Base-by-base conservation (phyloP, 208 protist genomes). In the Leishmania arabica region DNA sequence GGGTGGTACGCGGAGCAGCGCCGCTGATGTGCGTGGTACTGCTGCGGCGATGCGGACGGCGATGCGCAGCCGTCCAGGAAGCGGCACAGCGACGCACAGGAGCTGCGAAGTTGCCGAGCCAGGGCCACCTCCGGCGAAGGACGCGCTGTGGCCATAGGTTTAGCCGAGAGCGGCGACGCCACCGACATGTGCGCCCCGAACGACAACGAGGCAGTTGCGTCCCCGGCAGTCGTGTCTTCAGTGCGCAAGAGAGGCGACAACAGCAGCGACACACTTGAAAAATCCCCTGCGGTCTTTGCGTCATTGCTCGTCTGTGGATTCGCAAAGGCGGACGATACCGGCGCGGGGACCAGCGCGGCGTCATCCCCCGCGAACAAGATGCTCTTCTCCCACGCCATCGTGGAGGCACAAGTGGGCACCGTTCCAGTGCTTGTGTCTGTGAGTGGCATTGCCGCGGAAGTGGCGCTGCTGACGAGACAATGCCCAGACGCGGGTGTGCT, bases 41-140 rank as follows among this genome's bases (percentile, higher is more conserved):
- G 75, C 40, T 31, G 72, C 31, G 15, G 9, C 7, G 42, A 31
- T 42, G 72, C 13, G 47, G 53, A 65, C 56, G 74, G 37, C 3
- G 40, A 62, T 17, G 56, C 76, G n/a, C 45, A 60, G 31, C 76
- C 24, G 64, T 79, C 76, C 4, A 71, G 45, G 64, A 79, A 71
- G 62, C 76, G 34, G 49, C 34, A 70, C 17, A 79, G 34, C 27
- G 76, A 79, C 5, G 76, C 76, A 45, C 76, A 79, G 11, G 60
- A 56, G 19, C 37, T 47, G 45, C 31, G 60, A 58, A 79, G 40
- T 58, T 79, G 76, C 45, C 47, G 62, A 51, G 64, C 15, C 24
- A 79, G 49, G 42, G 76, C 64, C n/a, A 27, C 76, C 64, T 71
- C 76, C 17, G 76, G 76, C n/a, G 76, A 71, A 51, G 47, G 49